Evolutionary conservation across 2,329 filamentous ascomycete genomes (phyloP), one percentile per base, ranked within the genome.

Genomic region (Graphilbum sp.): DNA sequence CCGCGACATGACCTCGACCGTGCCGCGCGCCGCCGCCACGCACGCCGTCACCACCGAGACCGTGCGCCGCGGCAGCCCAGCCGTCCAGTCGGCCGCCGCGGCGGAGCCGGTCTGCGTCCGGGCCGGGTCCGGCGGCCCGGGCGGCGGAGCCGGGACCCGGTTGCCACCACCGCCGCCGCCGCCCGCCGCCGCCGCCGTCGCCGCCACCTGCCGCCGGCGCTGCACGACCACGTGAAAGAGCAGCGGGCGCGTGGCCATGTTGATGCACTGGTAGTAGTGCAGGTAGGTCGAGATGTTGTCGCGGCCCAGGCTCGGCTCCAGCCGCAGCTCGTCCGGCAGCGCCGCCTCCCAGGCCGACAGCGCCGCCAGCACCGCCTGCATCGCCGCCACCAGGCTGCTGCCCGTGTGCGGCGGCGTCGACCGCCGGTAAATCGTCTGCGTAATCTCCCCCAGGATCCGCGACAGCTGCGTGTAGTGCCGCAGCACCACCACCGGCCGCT

Each of bases 231-330:
- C 60, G 43, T 69, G 61, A 42, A 70, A 69, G 0, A 72, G 55
- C 19, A 72, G 51, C 1, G 68, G 68, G 5, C 68, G 54, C 0
- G 61, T 64, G 0, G 67, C 68, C 66, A 72, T 71, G 45, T 70
- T 69, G 46, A 72, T 62, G 47, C 68, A 72, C 32, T 69, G 67
- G 42, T 69, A 69, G 45, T 70, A 71, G 44, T 72, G 67, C 18
- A 69, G 50, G 38, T 67, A 62, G 4, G 63, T 65, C 2, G 64
- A 67, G 5, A 47, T 44, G 35, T 43, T 44, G 33, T 47, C 46
- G n/a, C 47, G 41, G 7, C 66, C 55, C 3, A 53, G 56, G 2
- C 53, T 55, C 15, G 66, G 64, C 44, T 69, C 61, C 34, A 70
- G 62, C 3, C 63, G 60, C 12, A 72, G 51, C 10, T 57, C 51